These are phyloP conservation scores for Solanum hybrid DNA, from an alignment of 305 asterid genomes.

Conservation along the genomic window DNA sequence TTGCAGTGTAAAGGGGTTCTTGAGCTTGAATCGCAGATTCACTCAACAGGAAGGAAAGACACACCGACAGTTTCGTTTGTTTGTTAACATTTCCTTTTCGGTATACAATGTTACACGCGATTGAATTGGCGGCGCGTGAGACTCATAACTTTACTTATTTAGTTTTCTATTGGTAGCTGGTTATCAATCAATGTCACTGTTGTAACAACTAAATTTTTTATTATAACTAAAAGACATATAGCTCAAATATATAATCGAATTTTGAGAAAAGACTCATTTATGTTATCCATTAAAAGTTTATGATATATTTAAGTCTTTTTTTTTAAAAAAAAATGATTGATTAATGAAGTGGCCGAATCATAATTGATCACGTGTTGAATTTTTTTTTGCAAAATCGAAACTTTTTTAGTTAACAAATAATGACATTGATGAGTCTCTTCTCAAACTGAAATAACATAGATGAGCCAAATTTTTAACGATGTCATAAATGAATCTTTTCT, in stretches of 20 bases:
- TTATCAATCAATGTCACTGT: background rate
- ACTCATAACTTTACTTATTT: background rate
- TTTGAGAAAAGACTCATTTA: too few relatives aligned
- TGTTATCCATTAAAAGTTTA: background rate
- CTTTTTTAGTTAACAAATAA: too few relatives aligned
- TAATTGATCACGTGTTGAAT: too few relatives aligned
- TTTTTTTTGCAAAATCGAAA: too few relatives aligned
- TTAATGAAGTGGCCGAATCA: too few relatives aligned
- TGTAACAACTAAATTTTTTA: background rate
- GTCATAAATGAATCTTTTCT: background rate
- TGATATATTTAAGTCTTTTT: too few relatives aligned
- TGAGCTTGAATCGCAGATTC: background rate
- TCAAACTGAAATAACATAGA: too few relatives aligned
- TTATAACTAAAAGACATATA: background rate
- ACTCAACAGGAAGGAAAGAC: background rate
- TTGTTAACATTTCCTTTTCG: background rate
- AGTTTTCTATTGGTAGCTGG: background rate
- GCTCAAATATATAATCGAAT: background rate
- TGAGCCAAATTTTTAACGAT: background rate
- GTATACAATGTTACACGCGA: background rate
- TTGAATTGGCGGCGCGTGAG: background rate
- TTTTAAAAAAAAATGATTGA: too few relatives aligned
- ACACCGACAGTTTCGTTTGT: conserved; percentile 11
- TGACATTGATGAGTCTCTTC: too few relatives aligned
- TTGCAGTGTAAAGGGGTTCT: background rate